These are phyloP conservation scores for Afroboletus lepidellus DNA, from an alignment of 1,284 basidiomycete genomes.

Conservation along the genomic window DNA sequence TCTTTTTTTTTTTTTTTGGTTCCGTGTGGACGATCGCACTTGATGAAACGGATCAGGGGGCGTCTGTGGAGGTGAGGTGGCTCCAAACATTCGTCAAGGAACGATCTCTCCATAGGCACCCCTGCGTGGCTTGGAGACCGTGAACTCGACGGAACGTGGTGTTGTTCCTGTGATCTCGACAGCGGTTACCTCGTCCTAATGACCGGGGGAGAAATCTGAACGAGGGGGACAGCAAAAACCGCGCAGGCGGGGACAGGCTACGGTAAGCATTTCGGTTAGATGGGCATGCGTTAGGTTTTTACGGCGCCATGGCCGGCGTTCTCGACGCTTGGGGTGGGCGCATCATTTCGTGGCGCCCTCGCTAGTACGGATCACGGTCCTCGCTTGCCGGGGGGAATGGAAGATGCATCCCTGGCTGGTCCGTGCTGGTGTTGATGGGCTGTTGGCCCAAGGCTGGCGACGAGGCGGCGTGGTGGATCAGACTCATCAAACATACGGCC, in stretches of 20 bases:
- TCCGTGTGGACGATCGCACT: not conserved
- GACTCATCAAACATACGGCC: too few species aligned
- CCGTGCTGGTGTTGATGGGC: too few species aligned
- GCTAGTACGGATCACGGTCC: slow-evolving; percentile 7
- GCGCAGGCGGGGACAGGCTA: too few species aligned
- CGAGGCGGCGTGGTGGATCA: too few species aligned
- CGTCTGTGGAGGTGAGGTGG: not conserved
- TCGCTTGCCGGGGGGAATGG: slow-evolving; percentile 9
- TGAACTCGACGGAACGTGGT: too few species aligned
- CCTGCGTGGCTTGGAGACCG: not conserved
- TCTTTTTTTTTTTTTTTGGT: not conserved
- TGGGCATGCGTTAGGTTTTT: not conserved
- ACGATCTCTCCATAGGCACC: too few species aligned
- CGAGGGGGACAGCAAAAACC: too few species aligned
- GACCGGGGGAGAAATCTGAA: too few species aligned
- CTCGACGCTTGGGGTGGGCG: slow-evolving; percentile 1
- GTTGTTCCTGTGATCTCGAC: too few species aligned
- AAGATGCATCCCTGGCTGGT: too few species aligned
- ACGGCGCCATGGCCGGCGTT: not conserved
- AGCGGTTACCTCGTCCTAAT: too few species aligned
- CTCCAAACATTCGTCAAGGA: not conserved
- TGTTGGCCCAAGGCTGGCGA: too few species aligned
- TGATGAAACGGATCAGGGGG: not conserved
- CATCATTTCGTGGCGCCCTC: slow-evolving; percentile 9
- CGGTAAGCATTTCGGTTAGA: not conserved